Conservation (phyloP, 441 rosid species). For the Croton setiger region DNA sequence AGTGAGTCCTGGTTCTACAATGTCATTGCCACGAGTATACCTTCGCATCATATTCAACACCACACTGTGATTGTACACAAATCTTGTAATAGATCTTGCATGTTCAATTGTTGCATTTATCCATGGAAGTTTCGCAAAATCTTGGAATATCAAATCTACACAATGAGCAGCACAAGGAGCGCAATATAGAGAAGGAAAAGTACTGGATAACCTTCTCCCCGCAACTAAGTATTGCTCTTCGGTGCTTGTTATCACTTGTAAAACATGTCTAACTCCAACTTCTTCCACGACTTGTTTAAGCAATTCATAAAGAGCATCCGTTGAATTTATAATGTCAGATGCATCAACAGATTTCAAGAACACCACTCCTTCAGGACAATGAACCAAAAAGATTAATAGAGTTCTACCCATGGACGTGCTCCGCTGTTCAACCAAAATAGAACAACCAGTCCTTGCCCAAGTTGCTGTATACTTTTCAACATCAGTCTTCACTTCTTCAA, state of each 20-base stretch:
- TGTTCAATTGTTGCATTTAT: slow-evolving; percentile 53
- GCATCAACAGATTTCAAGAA: slow-evolving; percentile 70
- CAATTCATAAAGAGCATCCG: slow-evolving; percentile 56
- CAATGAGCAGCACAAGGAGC: slow-evolving; percentile 72
- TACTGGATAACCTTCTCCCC: slow-evolving; percentile 49
- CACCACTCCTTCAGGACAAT: slow-evolving; percentile 63
- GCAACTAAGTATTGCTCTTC: slow-evolving; percentile 51
- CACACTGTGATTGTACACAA: slow-evolving; percentile 60
- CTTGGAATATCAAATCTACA: slow-evolving; percentile 67
- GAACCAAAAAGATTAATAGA: slow-evolving; percentile 51
- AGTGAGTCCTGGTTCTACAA: slow-evolving; percentile 52
- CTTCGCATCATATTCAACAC: slow-evolving; percentile 68
- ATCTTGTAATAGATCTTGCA: slow-evolving; percentile 69
- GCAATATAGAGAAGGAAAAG: slow-evolving; percentile 69
- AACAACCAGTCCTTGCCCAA: slow-evolving; percentile 76
- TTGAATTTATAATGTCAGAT: slow-evolving; percentile 45
- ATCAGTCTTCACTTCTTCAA: slow-evolving; percentile 60
- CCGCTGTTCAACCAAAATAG: slow-evolving; percentile 60
- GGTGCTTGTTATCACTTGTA: slow-evolving; percentile 67
- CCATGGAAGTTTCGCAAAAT: slow-evolving; percentile 65
- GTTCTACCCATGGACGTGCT: slow-evolving; percentile 42
- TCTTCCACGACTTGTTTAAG: slow-evolving; percentile 74
- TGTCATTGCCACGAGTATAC: slow-evolving; percentile 63
- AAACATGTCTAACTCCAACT: slow-evolving; percentile 54
- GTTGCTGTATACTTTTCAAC: slow-evolving; percentile 33